These are phyloP conservation scores for Colletotrichum godetiae DNA, from an alignment of 2,329 filamentous ascomycete species.

Conservation along the genomic window DNA sequence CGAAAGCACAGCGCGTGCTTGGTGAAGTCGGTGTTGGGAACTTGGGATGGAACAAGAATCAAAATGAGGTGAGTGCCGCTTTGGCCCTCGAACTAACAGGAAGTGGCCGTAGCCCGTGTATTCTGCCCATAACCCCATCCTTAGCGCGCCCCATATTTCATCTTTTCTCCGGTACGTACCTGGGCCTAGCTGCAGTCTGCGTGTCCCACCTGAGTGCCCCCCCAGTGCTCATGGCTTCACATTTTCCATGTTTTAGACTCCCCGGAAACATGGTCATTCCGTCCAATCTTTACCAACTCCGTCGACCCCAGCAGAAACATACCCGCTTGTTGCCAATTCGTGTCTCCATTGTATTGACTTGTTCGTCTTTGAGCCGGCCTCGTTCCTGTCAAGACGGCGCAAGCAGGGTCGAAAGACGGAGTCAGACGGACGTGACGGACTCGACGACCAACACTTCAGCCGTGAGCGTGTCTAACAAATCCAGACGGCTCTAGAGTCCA, in stretches of 20 bases:
- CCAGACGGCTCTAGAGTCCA: neutral
- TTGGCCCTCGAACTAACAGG: neutral
- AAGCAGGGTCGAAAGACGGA: conserved; percentile 5
- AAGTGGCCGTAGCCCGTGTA: neutral
- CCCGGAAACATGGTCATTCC: conserved; percentile 20
- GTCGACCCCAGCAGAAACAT: neutral
- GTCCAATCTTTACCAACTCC: conserved; percentile 13
- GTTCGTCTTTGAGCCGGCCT: neutral
- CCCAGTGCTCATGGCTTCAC: neutral
- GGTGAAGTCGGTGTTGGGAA: neutral
- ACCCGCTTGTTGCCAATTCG: neutral
- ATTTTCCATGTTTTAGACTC: conserved; percentile 7
- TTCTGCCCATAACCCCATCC: neutral
- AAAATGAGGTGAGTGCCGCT: conserved; percentile 11
- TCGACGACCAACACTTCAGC: neutral
- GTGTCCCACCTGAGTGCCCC: too few species aligned
- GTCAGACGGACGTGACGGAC: neutral
- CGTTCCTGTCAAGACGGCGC: conserved; percentile 4
- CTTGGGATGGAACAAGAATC: neutral
- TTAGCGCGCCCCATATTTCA: neutral
- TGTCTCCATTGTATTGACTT: neutral
- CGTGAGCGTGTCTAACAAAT: neutral
- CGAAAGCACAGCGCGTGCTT: neutral
- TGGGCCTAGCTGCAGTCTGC: neutral
- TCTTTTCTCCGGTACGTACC: conserved; percentile 8